phyloP scores from a whole-genome alignment of 768 basidiomycete species.

The Cubamyces lactineus region DNA sequence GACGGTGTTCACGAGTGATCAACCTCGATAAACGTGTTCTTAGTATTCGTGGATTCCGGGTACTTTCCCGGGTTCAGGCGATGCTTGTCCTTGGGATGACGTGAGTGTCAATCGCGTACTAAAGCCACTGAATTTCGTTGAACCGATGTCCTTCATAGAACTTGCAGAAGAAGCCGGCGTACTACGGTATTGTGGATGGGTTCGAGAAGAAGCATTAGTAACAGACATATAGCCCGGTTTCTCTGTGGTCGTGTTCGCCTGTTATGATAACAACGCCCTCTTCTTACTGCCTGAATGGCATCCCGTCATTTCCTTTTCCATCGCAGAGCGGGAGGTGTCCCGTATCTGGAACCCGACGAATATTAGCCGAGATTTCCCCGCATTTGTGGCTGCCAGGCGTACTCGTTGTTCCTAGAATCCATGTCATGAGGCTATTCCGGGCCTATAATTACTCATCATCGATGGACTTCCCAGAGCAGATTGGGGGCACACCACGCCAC shows the following conservation, averaged over 20 bases:
- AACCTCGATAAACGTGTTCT: too few species aligned
- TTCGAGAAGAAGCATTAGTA: background rate
- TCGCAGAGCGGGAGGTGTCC: too few species aligned
- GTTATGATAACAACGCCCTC: background rate
- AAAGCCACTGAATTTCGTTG: background rate
- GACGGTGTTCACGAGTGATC: too few species aligned
- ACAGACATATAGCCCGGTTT: background rate
- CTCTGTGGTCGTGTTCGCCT: background rate
- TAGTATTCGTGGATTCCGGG: conserved; percentile 40
- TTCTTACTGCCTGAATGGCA: too few species aligned
- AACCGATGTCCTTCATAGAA: background rate
- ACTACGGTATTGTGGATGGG: conserved; percentile 10
- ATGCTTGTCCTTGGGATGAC: conserved; percentile 33
- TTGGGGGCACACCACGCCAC: too few species aligned
- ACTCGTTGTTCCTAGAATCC: too few species aligned
- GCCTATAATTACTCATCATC: background rate
- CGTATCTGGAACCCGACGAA: too few species aligned
- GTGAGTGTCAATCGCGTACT: conserved; percentile 16
- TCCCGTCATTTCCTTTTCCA: too few species aligned
- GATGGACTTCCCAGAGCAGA: background rate
- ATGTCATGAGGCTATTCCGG: background rate
- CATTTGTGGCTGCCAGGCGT: too few species aligned
- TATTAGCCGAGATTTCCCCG: too few species aligned
- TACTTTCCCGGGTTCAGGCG: conserved; percentile 37
- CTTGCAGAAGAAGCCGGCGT: conserved; percentile 8